Base-by-base conservation (phyloP, 495 filamentous ascomycete genomes). In the Pyronema omphalodes region DNA sequence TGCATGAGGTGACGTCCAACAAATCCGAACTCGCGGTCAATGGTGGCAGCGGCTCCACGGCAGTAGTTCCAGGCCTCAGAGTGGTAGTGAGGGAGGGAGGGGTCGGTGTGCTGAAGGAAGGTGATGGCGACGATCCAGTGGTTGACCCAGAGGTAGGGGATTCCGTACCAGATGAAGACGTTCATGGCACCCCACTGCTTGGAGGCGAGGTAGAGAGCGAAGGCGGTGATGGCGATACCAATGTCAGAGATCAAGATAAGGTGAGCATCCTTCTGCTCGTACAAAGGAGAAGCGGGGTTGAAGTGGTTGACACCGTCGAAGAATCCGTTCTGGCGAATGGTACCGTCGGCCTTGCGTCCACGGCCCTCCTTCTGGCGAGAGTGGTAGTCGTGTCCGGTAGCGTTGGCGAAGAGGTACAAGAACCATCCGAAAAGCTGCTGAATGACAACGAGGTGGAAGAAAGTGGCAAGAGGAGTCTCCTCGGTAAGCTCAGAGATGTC, bases 71-170 rank as follows among this genome's bases (percentile, higher is more conserved):
- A 93, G 57, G 80, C 68, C 23, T 79, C 72, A 37, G 74, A 71
- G 34, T 74, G 74, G 70, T 89, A 93, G 74, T 91, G 84, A n/a
- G 86, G 83, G 41, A 93, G 76, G 6, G 77, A 72, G 6, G 82
- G 83, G 66, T 93, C 84, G 55, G 86, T 93, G 73, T 93, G 86
- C 66, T 93, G 86, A 40, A 93, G 80, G 72, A 79, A 93, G 52
- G 86, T 93, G 67, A 87, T 84, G 59, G 81, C 80, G 55, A 86
- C 82, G 52, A 86, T 77, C 83, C 91, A 98, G 78, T 96, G 88
- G 76, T 98, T 93, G 23, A 96, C 91, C 89, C 89, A 95, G 58
- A 96, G 72, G 67, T 95, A 98, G 7, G 91, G 91, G 53, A 91
- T 62, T 63, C 84, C 78, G 69, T 96, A 98, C 88, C 91, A 95